phyloP scores from a whole-genome alignment of 2,329 filamentous ascomycete species.

The Coniochaeta ligniaria region DNA sequence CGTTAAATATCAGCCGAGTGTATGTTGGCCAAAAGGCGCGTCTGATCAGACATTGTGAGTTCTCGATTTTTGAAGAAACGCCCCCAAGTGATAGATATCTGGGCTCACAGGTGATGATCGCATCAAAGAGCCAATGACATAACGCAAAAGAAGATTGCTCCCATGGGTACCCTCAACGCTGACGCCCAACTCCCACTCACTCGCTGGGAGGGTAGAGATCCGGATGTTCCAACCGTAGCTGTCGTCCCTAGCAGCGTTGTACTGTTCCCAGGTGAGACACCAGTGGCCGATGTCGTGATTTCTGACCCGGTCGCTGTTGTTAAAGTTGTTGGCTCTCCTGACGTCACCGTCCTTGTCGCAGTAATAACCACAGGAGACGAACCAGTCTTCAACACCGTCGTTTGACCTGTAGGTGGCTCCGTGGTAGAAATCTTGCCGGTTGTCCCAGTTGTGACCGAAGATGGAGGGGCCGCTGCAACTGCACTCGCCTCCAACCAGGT shows the following conservation, averaged over 20 bases:
- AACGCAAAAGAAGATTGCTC: not conserved
- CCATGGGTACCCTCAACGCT: not conserved
- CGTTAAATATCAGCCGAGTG: too few species aligned
- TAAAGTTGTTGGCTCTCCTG: not conserved
- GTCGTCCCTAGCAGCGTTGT: not conserved
- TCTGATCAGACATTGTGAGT: too few species aligned
- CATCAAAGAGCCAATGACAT: not conserved
- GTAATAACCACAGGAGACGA: not conserved
- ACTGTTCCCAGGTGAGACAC: too few species aligned
- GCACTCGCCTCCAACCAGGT: constrained; percentile 20
- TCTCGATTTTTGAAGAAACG: too few species aligned
- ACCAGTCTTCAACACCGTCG: not conserved
- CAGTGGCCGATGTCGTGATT: not conserved
- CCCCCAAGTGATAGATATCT: too few species aligned
- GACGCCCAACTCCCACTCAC: not conserved
- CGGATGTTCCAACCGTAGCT: not conserved
- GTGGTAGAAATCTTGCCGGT: not conserved
- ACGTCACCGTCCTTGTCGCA: not conserved
- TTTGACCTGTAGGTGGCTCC: not conserved
- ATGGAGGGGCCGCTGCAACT: not conserved
- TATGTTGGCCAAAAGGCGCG: too few species aligned
- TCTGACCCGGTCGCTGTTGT: not conserved
- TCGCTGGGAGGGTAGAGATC: not conserved
- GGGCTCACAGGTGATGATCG: not conserved
- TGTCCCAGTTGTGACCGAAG: not conserved